These are phyloP conservation scores for Bombardia bombarda DNA, from an alignment of 495 filamentous ascomycete genomes.

Conservation along the genomic window DNA sequence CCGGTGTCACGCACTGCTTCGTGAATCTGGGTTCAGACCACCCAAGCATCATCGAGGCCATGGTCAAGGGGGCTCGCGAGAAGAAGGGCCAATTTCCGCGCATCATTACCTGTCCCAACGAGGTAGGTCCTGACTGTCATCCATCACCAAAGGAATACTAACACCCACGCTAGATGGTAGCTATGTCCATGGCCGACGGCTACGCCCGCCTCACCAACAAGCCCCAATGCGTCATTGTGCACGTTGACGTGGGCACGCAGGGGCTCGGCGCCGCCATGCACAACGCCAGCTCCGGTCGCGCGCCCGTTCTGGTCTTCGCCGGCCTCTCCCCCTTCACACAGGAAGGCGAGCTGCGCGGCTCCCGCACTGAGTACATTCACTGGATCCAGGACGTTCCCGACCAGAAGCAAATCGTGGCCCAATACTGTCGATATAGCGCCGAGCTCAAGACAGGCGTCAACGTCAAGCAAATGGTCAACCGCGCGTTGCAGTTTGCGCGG, in stretches of 20 bases:
- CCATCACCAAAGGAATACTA: not conserved
- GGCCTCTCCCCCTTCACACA: conserved; percentile 84
- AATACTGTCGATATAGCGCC: conserved; percentile 88
- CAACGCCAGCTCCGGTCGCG: conserved; percentile 79
- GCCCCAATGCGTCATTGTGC: conserved; percentile 87
- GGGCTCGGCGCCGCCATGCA: conserved; percentile 83
- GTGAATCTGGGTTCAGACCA: conserved; percentile 96
- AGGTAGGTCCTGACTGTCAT: conserved; percentile 39
- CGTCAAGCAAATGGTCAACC: conserved; percentile 91
- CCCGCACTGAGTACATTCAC: conserved; percentile 90
- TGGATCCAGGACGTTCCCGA: conserved; percentile 97
- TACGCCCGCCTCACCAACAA: conserved; percentile 81
- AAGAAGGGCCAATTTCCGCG: conserved; percentile 62
- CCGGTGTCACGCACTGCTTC: conserved; percentile 82
- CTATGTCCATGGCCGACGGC: conserved; percentile 93
- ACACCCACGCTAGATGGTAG: conserved; percentile 67
- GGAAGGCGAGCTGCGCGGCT: conserved; percentile 84
- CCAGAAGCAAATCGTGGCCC: conserved; percentile 81
- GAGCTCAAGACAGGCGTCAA: conserved; percentile 91
- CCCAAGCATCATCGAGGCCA: conserved; percentile 88
- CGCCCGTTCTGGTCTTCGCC: conserved; percentile 85
- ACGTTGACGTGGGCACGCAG: conserved; percentile 95
- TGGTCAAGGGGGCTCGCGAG: conserved; percentile 74
- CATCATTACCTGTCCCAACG: conserved; percentile 91
- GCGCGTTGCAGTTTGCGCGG: conserved; percentile 79